phyloP scores from a whole-genome alignment of 495 filamentous ascomycete genomes.

The Penicillium bialowiezense region DNA sequence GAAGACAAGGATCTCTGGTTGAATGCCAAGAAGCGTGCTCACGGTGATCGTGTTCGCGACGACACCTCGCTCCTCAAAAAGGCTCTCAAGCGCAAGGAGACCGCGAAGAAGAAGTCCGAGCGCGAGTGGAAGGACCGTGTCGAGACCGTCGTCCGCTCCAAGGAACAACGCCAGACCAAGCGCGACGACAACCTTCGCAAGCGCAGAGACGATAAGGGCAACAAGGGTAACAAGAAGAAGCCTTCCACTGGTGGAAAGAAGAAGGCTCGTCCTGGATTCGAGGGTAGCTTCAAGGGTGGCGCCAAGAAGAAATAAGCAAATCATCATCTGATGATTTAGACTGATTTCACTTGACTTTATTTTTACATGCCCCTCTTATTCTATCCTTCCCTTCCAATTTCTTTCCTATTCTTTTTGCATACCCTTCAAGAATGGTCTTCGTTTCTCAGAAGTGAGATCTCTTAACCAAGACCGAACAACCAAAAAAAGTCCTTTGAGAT shows the following conservation, averaged over 20 bases:
- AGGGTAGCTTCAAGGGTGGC: constrained; percentile 76
- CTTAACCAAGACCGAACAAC: constrained; percentile 12
- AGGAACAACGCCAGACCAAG: constrained; percentile 80
- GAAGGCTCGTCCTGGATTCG: constrained; percentile 77
- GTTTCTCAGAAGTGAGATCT: background rate
- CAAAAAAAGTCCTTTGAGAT: constrained; percentile 32
- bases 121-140: constrained; percentile 84
- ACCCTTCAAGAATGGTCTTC: background rate
- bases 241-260: constrained; percentile 52
- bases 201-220: constrained; percentile 71
- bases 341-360: constrained; percentile 29
- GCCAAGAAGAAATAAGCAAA: constrained; percentile 44
- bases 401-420: background rate
- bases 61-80: constrained; percentile 89
- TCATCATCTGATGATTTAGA: constrained; percentile 1
- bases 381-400: constrained; percentile 7
- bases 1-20: constrained; percentile 93
- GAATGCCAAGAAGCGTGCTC: constrained; percentile 82
- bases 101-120: constrained; percentile 82
- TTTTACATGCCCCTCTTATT: background rate
- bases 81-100: constrained; percentile 89
- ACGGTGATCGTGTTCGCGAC: constrained; percentile 87
- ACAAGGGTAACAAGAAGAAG: constrained; percentile 62
- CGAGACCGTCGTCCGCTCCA: constrained; percentile 69
- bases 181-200: constrained; percentile 85